Evolutionary conservation across 352 stramenopile species (phyloP).

Genomic region (Phytopythium aichiense): DNA sequence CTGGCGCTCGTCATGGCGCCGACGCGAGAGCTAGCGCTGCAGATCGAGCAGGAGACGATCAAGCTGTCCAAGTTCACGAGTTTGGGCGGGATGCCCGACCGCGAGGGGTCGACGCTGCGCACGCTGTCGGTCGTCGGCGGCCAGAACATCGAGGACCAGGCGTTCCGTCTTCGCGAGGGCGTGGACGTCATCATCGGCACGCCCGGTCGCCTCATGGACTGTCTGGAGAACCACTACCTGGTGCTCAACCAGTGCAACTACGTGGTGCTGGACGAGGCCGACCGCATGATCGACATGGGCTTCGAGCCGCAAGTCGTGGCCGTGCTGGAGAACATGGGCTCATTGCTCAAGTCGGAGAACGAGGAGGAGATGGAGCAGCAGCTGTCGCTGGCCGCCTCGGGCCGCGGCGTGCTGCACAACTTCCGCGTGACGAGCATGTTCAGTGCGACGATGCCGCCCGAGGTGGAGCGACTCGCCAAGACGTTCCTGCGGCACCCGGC

Average conservation of each 20-base stretch:
- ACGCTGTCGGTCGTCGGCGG: slow-evolving; percentile 92
- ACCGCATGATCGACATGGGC: slow-evolving; percentile 97
- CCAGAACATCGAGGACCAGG: slow-evolving; percentile 96
- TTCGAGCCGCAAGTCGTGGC: slow-evolving; percentile 96
- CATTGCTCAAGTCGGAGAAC: slow-evolving; percentile 95
- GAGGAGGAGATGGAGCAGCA: slow-evolving; percentile 96
- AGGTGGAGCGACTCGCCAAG: slow-evolving; percentile 97
- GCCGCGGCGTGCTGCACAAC: slow-evolving; percentile 48
- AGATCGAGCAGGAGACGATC: slow-evolving; percentile 97
- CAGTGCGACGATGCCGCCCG: slow-evolving; percentile 97
- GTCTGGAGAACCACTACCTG: slow-evolving; percentile 96
- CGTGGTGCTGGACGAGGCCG: slow-evolving; percentile 98
- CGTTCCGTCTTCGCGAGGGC: slow-evolving; percentile 93
- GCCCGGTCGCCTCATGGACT: slow-evolving; percentile 97
- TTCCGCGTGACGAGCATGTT: slow-evolving; percentile 96
- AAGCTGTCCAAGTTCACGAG: slow-evolving; percentile 89
- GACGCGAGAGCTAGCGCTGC: slow-evolving; percentile 96
- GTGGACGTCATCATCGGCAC: slow-evolving; percentile 99
- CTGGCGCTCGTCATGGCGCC: slow-evolving; percentile 98
- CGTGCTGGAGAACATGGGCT: slow-evolving; percentile 97
- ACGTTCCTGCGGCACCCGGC: slow-evolving; percentile 96
- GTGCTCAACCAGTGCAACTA: slow-evolving; percentile 99
- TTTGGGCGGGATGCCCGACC: slow-evolving; percentile 44
- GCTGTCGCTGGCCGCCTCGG: slow-evolving; percentile 48
- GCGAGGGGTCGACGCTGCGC: slow-evolving; percentile 57